Evolutionary conservation across 805 yeast species (phyloP), one percentile per base, ranked within the genome.

Genomic region (Zygosaccharomyces kombuchaensis): DNA sequence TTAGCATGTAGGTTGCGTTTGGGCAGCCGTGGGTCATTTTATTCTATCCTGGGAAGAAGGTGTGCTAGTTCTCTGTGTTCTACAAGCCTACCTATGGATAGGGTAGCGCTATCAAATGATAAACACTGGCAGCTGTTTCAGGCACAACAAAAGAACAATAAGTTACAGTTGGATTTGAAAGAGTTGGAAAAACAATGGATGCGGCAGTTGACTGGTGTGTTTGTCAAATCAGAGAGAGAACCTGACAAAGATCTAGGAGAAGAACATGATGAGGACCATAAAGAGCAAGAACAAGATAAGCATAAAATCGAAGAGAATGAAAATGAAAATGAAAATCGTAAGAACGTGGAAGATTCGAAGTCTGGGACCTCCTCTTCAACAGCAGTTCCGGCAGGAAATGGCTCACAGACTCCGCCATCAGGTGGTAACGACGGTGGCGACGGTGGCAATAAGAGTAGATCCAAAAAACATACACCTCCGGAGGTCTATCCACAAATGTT

Each of bases 401-500:
- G 55, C 10, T 36, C 54, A 9, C 36, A 53, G 6, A 25, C 43
- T 5, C 59, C 66, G 5, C 56, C 69, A 13, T 61, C 67, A 3
- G 60, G 60, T 31, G 67, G 52, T 34, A 48, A 47, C 32, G 40
- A 43, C 27, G 54, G 50, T 16, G 29, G 40, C 54, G 46, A 50
- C 47, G 43, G 52, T 10, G 44, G 47, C 12, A 40, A 52, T n/a
- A 57, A 54, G 27, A 56, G 58, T 16, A 50, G 57, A 17, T 55
- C 58, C 41, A 60, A 57, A 42, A 56, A 53, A 16, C 66, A 56
- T 30, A 56, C 60, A 30, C 51, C 71, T 6, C 82, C 82, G 1
- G 80, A 77, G 52, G 71, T 76, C 1, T 78, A 77, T 44, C 83
- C 83, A 3, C 80, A 77, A 52, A 77, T 78, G 43, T 59, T 78